A percentile compares a stretch with the other conserved stretches of the same genome.
These are phyloP conservation scores for Hermanozyma aechmeae DNA, from an alignment of 805 yeast species.

Conservation along the genomic window DNA sequence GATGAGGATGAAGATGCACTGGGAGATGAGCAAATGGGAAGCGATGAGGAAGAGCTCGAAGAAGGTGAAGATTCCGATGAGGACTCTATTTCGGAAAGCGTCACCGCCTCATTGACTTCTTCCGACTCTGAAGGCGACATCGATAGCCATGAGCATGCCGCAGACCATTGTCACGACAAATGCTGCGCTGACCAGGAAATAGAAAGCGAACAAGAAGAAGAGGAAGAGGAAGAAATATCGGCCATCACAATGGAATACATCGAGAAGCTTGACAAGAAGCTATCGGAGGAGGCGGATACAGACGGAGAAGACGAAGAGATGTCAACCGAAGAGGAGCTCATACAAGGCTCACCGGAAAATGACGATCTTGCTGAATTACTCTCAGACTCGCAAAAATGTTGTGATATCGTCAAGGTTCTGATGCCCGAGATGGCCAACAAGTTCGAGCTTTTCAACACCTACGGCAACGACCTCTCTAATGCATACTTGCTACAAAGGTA, in stretches of 20 bases:
- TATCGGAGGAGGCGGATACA: slow-evolving; percentile 13
- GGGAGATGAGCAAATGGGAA: background rate
- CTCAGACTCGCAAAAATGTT: slow-evolving; percentile 39
- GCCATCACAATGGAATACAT: slow-evolving; percentile 24
- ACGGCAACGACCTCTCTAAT: slow-evolving; percentile 63
- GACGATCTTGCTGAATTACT: slow-evolving; percentile 27
- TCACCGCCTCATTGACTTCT: no score
- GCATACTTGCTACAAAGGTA: slow-evolving; percentile 61
- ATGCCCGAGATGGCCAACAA: slow-evolving; percentile 32
- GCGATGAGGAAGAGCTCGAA: slow-evolving; percentile 7
- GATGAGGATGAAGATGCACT: slow-evolving; percentile 3
- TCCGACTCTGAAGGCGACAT: slow-evolving; percentile 1
- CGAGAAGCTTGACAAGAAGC: slow-evolving; percentile 13
- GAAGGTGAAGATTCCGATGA: slow-evolving; percentile 1
- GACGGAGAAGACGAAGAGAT: slow-evolving; percentile 11
- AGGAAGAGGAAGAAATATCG: slow-evolving; percentile 7
- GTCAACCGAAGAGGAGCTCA: slow-evolving; percentile 9
- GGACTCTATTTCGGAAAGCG: no score
- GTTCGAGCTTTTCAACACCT: slow-evolving; percentile 69
- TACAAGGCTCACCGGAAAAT: slow-evolving; percentile 11
- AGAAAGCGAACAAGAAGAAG: slow-evolving; percentile 18
- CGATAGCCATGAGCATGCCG: slow-evolving; percentile 5
- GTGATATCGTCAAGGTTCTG: slow-evolving; percentile 53
- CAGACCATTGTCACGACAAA: slow-evolving; percentile 11
- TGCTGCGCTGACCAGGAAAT: slow-evolving; percentile 9